Evolutionary conservation across 2,329 filamentous ascomycete genomes (phyloP), one percentile per base, ranked within the genome.

Genomic region (Epichloe uncinata): DNA sequence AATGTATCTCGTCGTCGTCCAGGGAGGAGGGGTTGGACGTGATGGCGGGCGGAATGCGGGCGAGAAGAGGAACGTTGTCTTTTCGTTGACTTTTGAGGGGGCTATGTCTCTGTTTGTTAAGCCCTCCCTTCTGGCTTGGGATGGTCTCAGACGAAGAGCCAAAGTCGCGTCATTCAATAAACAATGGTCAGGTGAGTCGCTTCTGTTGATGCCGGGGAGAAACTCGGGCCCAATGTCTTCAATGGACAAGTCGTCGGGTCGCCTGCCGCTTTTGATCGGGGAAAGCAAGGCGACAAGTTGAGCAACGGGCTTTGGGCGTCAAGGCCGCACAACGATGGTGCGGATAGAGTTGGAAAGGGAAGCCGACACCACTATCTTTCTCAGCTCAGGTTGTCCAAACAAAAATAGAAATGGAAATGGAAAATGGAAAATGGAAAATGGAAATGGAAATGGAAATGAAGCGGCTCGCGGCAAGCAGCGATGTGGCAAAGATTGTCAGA

Each of bases 161-260:
- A 22, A 22, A 26, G 43, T 53, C 49, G 54, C 51, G 52, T 54
- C 50, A 47, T 52, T 43, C 53, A 50, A 52, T 45, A 46, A 47
- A 48, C 48, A 51, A 48, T n/a, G 47, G n/a, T 38, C 36, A 38
- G 34, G 40, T 47, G 49, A 48, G 49, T 35, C 36, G 33, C 20
- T 18, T 45, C 8, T 40, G 37, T 45, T 13, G 38, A 36, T 38
- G 20, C 41, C 8, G 18, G 36, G 16, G 20, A 42, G 46, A 45
- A 15, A 43, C 16, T 20, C 13, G 4, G 42, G 3, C 34, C 33
- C 16, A 36, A 33, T 36, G 42, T 33, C 49, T 44, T 47, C 15
- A n/a, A 9, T n/a, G 40, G 37, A 3, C 12, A 7, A 7, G n/a
- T 42, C 20, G 44, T 47, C 12, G 16, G 26, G 26, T 49, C 42